Percentiles rank a stretch among this genome's conserved stretches.
Conservation (phyloP, 192 early-diverging fungal genomes). For the Pecoramyces ruminantium region DNA sequence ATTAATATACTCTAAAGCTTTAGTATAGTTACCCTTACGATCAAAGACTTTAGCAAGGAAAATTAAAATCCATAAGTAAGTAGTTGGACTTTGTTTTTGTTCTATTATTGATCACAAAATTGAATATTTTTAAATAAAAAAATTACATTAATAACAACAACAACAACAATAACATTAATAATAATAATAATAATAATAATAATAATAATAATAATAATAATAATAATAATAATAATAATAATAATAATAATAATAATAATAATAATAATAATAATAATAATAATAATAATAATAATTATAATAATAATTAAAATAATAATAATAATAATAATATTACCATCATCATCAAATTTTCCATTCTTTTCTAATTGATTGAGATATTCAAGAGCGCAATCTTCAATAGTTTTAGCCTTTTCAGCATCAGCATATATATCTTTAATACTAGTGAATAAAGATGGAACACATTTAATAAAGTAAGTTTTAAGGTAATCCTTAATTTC, state of each 20-base stretch:
- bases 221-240: no score
- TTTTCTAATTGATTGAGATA: slow-evolving; percentile 33
- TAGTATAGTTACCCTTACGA: slow-evolving; percentile 40
- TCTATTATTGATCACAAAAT: no score
- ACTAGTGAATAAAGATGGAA: slow-evolving; percentile 80
- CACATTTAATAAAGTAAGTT: slow-evolving; percentile 68
- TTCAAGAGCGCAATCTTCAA: slow-evolving; percentile 50
- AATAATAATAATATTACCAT: not conserved
- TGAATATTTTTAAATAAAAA: no score
- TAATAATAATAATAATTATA: no score
- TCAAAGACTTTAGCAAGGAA: slow-evolving; percentile 86
- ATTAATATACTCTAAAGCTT: slow-evolving; percentile 63
- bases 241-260: no score
- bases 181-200: no score
- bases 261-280: no score
- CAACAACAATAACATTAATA: no score
- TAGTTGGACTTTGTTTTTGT: slow-evolving; percentile 52
- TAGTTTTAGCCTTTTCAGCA: slow-evolving; percentile 40
- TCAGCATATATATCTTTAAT: slow-evolving; percentile 53
- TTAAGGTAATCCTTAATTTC: slow-evolving; percentile 49
- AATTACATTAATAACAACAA: no score
- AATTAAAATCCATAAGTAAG: slow-evolving; percentile 73
- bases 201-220: no score
- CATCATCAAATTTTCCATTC: slow-evolving; percentile 11
- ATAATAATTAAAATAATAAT: not conserved